phyloP scores from a whole-genome alignment of 495 filamentous ascomycete species.

The Viridothelium virens region DNA sequence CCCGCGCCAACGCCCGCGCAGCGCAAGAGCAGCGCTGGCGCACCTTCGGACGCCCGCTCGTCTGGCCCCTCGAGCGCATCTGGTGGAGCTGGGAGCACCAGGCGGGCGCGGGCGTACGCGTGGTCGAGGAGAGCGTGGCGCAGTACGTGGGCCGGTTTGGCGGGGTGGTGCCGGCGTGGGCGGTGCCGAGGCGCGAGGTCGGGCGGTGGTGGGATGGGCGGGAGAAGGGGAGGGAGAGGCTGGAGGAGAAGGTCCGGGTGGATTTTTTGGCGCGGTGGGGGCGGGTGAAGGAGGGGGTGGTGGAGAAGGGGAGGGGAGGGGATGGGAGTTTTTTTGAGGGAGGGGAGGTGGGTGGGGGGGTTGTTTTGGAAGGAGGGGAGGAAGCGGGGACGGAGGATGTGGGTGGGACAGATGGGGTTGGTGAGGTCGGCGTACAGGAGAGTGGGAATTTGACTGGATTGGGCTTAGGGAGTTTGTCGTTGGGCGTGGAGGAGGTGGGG shows the following conservation, averaged over 20 bases:
- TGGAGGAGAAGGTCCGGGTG: not conserved
- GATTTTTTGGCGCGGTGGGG: not conserved
- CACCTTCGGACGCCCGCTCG: not conserved
- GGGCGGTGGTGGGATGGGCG: conserved; percentile 2
- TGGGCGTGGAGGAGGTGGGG: too few species aligned
- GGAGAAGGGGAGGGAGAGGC: not conserved
- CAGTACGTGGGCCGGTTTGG: not conserved
- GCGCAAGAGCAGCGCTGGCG: not conserved
- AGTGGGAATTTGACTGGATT: not conserved
- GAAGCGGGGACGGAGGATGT: not conserved
- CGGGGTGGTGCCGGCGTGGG: not conserved
- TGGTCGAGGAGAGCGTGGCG: not conserved
- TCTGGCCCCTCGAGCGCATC: not conserved
- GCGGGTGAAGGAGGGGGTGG: not conserved
- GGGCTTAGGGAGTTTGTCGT: not conserved
- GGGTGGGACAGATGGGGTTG: not conserved
- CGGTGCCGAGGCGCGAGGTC: not conserved
- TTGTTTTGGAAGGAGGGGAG: not conserved
- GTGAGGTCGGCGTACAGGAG: too few species aligned
- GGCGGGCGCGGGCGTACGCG: too few species aligned
- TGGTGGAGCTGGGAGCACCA: not conserved
- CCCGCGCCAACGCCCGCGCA: too few species aligned
- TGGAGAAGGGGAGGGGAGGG: not conserved
- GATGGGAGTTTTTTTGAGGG: not conserved
- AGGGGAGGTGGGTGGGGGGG: not conserved